Conservation (phyloP, 192 early-diverging fungal genomes). For the Linnemannia schmuckeri region DNA sequence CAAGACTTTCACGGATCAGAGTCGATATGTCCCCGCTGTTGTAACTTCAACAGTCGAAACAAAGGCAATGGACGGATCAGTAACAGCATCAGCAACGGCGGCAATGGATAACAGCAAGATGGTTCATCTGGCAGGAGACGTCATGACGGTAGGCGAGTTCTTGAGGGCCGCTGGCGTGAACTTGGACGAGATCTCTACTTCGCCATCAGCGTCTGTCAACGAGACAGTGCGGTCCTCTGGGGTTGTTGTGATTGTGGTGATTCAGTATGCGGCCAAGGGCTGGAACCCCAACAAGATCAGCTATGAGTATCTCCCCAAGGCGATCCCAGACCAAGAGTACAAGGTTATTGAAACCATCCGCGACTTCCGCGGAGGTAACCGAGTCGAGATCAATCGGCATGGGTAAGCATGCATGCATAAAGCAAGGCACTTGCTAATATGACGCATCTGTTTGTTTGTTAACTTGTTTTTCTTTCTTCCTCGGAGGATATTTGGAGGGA, state of each 20-base stretch:
- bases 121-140: constrained; percentile 46
- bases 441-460: neutral
- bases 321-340: constrained; percentile 57
- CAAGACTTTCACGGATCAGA: constrained; percentile 38
- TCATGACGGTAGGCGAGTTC: constrained; percentile 53
- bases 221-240: constrained; percentile 55
- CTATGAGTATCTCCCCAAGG: constrained; percentile 58
- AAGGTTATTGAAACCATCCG: constrained; percentile 56
- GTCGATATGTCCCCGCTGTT: constrained; percentile 23
- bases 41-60: neutral
- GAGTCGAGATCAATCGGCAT: constrained; percentile 53
- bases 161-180: constrained; percentile 47
- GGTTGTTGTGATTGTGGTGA: constrained; percentile 57
- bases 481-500: neutral
- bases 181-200: constrained; percentile 33
- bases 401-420: constrained; percentile 33
- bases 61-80: neutral
- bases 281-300: constrained; percentile 47
- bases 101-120: neutral
- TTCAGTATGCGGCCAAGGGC: constrained; percentile 56
- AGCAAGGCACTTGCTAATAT: no score
- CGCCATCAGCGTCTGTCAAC: constrained; percentile 18
- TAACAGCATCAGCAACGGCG: neutral
- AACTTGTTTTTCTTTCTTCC: neutral
- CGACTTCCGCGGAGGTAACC: constrained; percentile 31